Conservation (phyloP, 352 stramenopile genomes). For the Pythium brachiatum region DNA sequence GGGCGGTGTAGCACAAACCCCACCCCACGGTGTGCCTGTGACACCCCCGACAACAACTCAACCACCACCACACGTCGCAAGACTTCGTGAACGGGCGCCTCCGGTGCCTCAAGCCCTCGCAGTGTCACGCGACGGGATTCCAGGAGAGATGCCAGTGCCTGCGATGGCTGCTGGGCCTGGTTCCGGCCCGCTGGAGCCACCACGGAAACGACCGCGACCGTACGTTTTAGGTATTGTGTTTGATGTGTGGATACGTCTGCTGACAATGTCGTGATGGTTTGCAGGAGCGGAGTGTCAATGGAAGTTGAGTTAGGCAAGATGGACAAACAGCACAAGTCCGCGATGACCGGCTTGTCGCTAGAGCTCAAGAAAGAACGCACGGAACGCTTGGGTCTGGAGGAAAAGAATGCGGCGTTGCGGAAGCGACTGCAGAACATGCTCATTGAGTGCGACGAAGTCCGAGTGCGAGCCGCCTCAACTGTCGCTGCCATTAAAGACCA, state of each 20-base stretch:
- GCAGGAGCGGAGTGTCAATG: conserved; percentile 6
- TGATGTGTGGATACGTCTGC: too few species aligned
- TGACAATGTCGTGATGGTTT: not conserved
- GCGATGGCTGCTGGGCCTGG: not conserved
- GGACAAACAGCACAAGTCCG: conserved; percentile 37
- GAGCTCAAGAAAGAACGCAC: conserved; percentile 59
- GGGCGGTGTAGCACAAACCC: not conserved
- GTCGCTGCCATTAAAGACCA: conserved; percentile 52
- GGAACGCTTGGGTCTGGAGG: conserved; percentile 49
- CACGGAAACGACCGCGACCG: conserved; percentile 44
- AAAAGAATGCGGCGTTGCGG: conserved; percentile 63
- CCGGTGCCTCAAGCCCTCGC: not conserved
- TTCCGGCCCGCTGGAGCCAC: conserved; percentile 1
- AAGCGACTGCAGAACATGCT: conserved; percentile 77
- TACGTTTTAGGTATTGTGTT: conserved; percentile 24
- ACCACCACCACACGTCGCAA: not conserved
- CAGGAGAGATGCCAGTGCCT: not conserved
- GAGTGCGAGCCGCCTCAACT: conserved; percentile 49
- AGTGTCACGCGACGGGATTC: not conserved
- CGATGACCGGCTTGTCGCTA: conserved; percentile 46
- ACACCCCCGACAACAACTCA: not conserved
- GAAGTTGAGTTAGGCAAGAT: conserved; percentile 25
- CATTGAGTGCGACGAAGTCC: conserved; percentile 71
- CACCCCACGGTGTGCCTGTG: not conserved
- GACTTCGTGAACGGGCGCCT: not conserved